Base-by-base conservation (phyloP, 2,329 filamentous ascomycete species). In the Colletotrichum sidae region DNA sequence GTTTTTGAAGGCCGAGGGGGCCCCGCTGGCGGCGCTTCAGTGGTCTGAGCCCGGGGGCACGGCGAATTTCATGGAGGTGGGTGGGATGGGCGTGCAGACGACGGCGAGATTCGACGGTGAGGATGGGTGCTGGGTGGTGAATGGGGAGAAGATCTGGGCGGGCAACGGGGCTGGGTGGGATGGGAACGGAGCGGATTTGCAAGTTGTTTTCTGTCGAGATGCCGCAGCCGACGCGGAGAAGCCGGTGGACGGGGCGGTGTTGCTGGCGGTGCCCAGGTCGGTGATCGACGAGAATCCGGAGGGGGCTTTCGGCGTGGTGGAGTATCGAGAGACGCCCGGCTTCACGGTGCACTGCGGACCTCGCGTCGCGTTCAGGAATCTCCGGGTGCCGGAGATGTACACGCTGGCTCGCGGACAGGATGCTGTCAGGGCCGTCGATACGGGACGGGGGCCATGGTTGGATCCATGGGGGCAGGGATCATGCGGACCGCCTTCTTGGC, bases 111-210 rank as follows among this genome's bases (percentile, higher is more conserved):
- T 71, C 9, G 81, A 85, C n/a, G 83, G 81, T 0, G 78, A 84
- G 41, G 77, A 82, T 47, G 25, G 25, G 25, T 25, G 25, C 25
- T 87, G 82, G 80, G 70, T 86, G 3, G 69, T 87, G 34, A 82
- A 81, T 69, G 85, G 85, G 3, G 84, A 87, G 68, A 86, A 87
- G 79, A 74, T 85, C 44, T 87, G 85, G 84, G 82, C 84, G 10
- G 85, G 84, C 2, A 87, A 86, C 69, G 79, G 77, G 55, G 80
- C 77, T 1, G 84, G 85, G 12, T 87, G 83, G 84, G 84, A 87
- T 63, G 77, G 78, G 45, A 75, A 76, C 56, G 84, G 85, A 9
- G 82, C 83, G 1, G 83, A 86, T 46, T 73, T 88, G 2, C 77
- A 80, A 58, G 86, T 83, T 66, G 77, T 87, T 7, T 80, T 85